Evolutionary conservation across 805 yeast species (phyloP).

Genomic region (Starmerella khaoyaiensis): DNA sequence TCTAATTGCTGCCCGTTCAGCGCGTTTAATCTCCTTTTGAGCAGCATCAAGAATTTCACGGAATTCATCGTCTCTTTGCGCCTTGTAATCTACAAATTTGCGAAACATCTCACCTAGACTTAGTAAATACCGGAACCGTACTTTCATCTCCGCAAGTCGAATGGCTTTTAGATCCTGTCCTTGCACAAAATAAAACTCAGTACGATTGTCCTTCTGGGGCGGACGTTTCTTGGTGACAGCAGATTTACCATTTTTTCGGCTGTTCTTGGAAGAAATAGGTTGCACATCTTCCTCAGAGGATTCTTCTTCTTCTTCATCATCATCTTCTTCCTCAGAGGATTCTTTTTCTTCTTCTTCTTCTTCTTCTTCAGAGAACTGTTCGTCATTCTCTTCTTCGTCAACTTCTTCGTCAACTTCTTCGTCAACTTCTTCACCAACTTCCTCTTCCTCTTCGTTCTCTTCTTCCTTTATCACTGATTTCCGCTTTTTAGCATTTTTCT

Average conservation of each 20-base stretch:
- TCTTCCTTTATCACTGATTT: constrained; percentile 8
- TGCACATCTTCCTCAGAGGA: not conserved
- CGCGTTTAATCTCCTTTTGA: constrained; percentile 14
- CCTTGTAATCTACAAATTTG: constrained; percentile 68
- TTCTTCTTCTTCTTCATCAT: not conserved
- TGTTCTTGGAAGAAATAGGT: not conserved
- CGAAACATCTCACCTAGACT: constrained; percentile 75
- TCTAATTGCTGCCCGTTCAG: constrained; percentile 15
- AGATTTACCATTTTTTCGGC: not conserved
- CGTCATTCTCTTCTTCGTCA: constrained; percentile 1
- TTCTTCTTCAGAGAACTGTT: constrained; percentile 1
- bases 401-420: constrained; percentile 8
- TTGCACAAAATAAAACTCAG: constrained; percentile 10
- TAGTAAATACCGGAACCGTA: constrained; percentile 63
- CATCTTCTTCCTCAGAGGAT: not conserved
- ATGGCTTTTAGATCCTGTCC: constrained; percentile 8
- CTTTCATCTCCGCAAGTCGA: constrained; percentile 43
- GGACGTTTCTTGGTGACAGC: not conserved
- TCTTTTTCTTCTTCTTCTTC: not conserved
- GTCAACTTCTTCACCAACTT: not conserved
- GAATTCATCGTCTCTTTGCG: constrained; percentile 61
- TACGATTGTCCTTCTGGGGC: constrained; percentile 8
- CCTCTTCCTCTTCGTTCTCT: constrained; percentile 13
- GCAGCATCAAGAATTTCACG: constrained; percentile 26
- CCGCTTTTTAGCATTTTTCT: constrained; percentile 1